phyloP scores from a whole-genome alignment of 805 yeast species.

The Danielia oregonensis region DNA sequence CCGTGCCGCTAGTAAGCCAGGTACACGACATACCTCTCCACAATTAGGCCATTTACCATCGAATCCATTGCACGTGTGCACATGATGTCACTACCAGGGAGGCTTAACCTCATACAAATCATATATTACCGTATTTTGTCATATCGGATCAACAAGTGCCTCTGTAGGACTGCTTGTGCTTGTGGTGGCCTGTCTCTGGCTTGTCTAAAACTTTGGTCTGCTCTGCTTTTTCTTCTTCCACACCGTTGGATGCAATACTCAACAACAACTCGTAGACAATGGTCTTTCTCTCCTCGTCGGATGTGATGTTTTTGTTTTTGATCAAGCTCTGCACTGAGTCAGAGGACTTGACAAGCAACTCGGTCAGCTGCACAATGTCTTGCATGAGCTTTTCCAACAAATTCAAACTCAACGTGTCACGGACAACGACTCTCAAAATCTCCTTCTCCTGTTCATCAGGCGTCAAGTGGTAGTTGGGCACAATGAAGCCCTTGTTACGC shows the following conservation, averaged over 20 bases:
- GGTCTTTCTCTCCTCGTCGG: conserved; percentile 24
- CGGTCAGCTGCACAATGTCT: conserved; percentile 52
- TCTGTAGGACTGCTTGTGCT: conserved; percentile 30
- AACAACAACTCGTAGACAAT: conserved; percentile 47
- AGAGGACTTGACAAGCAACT: conserved; percentile 48
- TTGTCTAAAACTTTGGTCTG: conserved; percentile 20
- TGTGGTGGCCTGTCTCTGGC: conserved; percentile 18
- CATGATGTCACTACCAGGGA: too few relatives aligned
- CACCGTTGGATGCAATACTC: conserved; percentile 56
- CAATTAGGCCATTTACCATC: too few relatives aligned
- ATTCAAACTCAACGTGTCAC: conserved; percentile 60
- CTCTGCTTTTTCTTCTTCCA: conserved; percentile 30
- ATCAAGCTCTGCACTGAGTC: conserved; percentile 33
- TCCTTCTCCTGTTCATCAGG: conserved; percentile 54
- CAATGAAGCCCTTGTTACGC: conserved; percentile 73
- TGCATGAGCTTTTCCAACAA: conserved; percentile 43
- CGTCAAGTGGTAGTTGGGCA: conserved; percentile 87
- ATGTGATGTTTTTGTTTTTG: conserved; percentile 10
- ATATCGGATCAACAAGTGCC: conserved; percentile 38
- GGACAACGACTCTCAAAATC: conserved; percentile 80
- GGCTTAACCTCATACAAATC: too few relatives aligned
- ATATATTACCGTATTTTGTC: too few relatives aligned
- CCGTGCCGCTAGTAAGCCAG: too few relatives aligned
- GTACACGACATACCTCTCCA: too few relatives aligned
- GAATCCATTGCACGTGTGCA: too few relatives aligned